Conservation (phyloP, 139 green algal genomes). For the Tetradesmus obliquus region DNA sequence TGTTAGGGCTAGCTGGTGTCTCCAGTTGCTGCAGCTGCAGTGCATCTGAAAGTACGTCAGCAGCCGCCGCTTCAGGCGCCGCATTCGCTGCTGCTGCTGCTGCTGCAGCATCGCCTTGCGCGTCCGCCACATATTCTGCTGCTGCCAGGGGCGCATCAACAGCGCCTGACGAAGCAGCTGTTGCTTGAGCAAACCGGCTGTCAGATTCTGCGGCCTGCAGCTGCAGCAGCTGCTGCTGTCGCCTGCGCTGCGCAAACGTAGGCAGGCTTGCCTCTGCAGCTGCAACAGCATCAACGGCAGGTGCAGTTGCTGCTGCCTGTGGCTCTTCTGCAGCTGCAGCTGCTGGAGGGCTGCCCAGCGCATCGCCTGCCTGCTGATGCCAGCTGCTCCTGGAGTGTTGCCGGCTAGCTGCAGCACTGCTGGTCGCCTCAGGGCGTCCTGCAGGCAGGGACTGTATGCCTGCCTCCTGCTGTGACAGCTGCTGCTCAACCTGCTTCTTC, state of each 20-base stretch:
- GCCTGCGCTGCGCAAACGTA: background rate
- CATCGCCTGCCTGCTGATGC: background rate
- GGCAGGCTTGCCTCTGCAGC: background rate
- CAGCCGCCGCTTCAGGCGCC: background rate
- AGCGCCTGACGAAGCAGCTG: background rate
- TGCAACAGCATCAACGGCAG: background rate
- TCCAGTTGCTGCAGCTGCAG: background rate
- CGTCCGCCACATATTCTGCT: conserved; percentile 13
- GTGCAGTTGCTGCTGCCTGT: background rate
- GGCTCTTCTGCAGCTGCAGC: background rate
- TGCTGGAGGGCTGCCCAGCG: background rate
- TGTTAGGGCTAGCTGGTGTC: background rate
- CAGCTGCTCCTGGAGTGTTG: background rate
- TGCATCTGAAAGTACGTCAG: background rate
- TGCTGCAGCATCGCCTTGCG: conserved; percentile 1
- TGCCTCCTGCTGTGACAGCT: background rate
- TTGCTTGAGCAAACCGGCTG: background rate
- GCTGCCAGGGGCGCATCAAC: background rate
- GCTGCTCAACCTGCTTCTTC: background rate
- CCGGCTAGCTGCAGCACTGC: too few species aligned
- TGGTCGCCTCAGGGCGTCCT: background rate
- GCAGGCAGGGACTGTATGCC: background rate
- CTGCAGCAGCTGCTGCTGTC: conserved; percentile 14
- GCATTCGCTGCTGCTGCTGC: conserved; percentile 19
- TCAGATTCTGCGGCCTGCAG: conserved; percentile 1